Base-by-base conservation (phyloP, 2,329 filamentous ascomycete genomes). In the Colletotrichum euphorbiae region DNA sequence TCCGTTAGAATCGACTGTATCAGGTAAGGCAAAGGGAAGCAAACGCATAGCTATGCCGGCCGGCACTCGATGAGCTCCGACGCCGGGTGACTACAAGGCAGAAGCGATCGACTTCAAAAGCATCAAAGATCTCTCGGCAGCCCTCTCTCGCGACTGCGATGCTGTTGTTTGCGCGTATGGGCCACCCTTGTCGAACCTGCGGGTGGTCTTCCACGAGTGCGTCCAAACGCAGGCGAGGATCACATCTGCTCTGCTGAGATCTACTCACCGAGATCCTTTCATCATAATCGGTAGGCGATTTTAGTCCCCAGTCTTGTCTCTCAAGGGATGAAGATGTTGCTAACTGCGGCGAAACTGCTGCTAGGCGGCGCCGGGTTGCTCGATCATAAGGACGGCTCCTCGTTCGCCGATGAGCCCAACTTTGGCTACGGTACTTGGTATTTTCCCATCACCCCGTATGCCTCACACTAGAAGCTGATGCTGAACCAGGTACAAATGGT, bases 401-500 rank as follows among this genome's bases (percentile, higher is more conserved):
- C 51, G 11, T 54, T 54, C 36, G 51, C 51, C 0, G 51, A 54
- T 0, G 51, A 54, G 13, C 51, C 31, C 4, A 11, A 54, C 13
- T 54, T 54, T 2, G 24, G 17, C 13, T 54, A 54, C 0, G 33
- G 51, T 40, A 33, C 51, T 19, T 54, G 51, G 51, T 54, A n/a
- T 21, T 13, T 5, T 1, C 0, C 17, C 2, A 5, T 4, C 31
- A 0, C 17, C 1, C 13, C 17, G 0, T 0, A 0, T n/a, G 2
- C 12, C 11, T 13, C 17, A 5, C 6, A 28, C 28, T 2, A 0
- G 1, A 28, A 7, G 17, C 8, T 54, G 19, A 54, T 17, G 0
- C n/a, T 21, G 0, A 5, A 7, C 0, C 1, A 54, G 51, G 51
- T 54, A 54, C 36, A 40, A 40, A 8, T 54, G 51, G 51, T n/a